phyloP scores from a whole-genome alignment of 1,284 basidiomycete species.

The Earliella scabrosa region DNA sequence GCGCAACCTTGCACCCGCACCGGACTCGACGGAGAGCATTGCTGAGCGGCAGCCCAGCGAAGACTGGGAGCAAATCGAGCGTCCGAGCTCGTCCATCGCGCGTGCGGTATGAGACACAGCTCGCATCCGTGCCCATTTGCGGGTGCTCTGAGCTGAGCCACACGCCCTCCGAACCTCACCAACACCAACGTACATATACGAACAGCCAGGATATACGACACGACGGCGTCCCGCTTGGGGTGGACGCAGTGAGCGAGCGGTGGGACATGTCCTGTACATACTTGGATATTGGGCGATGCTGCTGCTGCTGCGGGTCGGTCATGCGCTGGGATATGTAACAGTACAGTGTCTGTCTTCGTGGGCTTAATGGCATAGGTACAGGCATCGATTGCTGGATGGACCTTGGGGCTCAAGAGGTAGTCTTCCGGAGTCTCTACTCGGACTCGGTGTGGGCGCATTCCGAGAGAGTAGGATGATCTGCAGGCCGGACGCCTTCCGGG shows the following conservation, averaged over 20 bases:
- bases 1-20: neutral
- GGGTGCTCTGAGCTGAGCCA: neutral
- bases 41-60: constrained; percentile 15
- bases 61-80: constrained; percentile 29
- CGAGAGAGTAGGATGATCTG: neutral
- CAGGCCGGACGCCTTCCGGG: neutral
- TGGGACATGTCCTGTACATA: neutral
- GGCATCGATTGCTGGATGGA: neutral
- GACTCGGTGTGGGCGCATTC: neutral
- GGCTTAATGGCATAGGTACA: neutral
- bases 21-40: neutral
- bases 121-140: neutral
- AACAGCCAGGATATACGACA: neutral
- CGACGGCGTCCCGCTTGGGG: neutral
- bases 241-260: neutral
- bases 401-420: constrained; percentile 1
- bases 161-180: no score
- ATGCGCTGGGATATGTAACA: constrained; percentile 7
- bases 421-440: neutral
- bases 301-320: constrained; percentile 1
- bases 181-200: neutral
- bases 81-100: constrained; percentile 14
- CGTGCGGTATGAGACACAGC: constrained; percentile 9
- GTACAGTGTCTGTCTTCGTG: constrained; percentile 5
- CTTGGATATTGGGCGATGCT: neutral